Base-by-base conservation (phyloP, 1,284 basidiomycete genomes). In the Trichosporon inkin region DNA sequence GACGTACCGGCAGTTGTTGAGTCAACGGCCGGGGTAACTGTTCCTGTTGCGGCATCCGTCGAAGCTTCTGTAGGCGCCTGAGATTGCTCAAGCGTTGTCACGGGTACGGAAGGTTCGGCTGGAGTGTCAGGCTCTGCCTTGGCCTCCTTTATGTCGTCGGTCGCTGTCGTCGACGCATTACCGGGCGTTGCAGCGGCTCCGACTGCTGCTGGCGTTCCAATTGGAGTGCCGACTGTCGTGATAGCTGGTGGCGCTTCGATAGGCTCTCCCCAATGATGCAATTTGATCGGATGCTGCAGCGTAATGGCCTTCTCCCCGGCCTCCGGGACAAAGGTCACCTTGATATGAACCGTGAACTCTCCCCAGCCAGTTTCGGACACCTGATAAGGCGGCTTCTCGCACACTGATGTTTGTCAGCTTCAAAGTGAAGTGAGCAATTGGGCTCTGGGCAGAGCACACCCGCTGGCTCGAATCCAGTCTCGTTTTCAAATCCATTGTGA, bases 291-390 rank as follows among this genome's bases (percentile, higher is more conserved):
- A 76, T 99, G 96, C 66, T 89, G 88, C 56, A 95, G 81, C 5
- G 84, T 84, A 64, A 97, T 81, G 7, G 92, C 85, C 77, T 98
- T 98, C 78, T 99, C 96, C 55, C 86, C 88, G 1, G 93, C 86
- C 77, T 99, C 96, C 47, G 84, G 78, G n/a, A 92, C 83, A 78
- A 99, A 98, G 55, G 88, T 89, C 64, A 99, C 88, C 64, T 91
- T 87, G 69, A 99, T 95, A 71, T 89, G 86, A 63, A 99, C 88
- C 70, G 97, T 92, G 78, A 99, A 99, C 81, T 99, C 96, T 71
- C 96, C 96, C 96, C 96, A 99, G 51, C 95, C 96, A 10, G 95
- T 98, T 76, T 99, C 96, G 7, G 92, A 88, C 10, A 99, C 87
- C 68, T 92, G 88, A 72, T 93, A 99, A 0, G 96, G 96, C 8